Conservation (phyloP, 2,329 filamentous ascomycete species). For the Sclerotinia sclerotiorum region DNA sequence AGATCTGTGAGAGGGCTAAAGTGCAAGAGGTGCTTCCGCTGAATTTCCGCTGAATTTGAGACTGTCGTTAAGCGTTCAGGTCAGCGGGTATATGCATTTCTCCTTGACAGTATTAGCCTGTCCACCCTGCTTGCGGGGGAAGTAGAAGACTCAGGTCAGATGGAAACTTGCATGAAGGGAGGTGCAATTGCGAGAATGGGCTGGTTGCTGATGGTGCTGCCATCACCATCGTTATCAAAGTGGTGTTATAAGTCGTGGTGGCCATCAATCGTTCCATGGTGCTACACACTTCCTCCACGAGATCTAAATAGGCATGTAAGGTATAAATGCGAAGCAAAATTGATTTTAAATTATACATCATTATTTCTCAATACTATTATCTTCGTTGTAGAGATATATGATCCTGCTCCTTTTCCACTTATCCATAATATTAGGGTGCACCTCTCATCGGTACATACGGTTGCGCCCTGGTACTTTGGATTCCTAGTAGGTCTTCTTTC, state of each 20-base stretch:
- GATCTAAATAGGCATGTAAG: too few relatives aligned
- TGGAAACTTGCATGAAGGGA: background rate
- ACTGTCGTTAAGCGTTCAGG: background rate
- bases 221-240: background rate
- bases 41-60: slow-evolving; percentile 5
- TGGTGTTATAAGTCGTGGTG: background rate
- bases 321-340: too few relatives aligned
- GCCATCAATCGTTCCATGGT: background rate
- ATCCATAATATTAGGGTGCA: too few relatives aligned
- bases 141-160: background rate
- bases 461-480: too few relatives aligned
- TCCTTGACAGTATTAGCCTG: background rate
- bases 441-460: too few relatives aligned
- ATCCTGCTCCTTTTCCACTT: too few relatives aligned
- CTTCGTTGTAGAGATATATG: too few relatives aligned
- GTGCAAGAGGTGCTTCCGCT: background rate
- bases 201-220: background rate
- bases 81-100: background rate
- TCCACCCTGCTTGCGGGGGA: background rate
- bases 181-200: background rate
- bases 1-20: background rate
- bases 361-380: too few relatives aligned
- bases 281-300: background rate
- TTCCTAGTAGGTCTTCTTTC: too few relatives aligned
- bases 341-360: too few relatives aligned